A percentile compares a stretch with the other conserved stretches of the same genome.
These are phyloP conservation scores for Suillus alpinus DNA, from an alignment of 768 basidiomycete species.

Conservation along the genomic window DNA sequence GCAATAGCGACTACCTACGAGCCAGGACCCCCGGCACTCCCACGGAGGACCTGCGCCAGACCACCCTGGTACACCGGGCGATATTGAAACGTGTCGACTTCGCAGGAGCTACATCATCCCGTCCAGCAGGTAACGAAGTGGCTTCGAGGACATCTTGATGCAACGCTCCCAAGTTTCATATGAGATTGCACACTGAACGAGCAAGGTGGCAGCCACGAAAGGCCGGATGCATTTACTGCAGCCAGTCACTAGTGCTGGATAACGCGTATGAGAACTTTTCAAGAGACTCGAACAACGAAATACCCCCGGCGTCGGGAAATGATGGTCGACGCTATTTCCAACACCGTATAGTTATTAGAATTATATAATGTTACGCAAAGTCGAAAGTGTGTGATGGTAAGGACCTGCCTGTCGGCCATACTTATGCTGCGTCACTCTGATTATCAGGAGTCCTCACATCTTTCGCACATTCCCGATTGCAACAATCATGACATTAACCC, in stretches of 20 bases:
- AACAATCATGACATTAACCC: too few species aligned
- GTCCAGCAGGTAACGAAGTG: background rate
- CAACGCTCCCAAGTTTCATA: background rate
- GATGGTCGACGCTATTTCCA: background rate
- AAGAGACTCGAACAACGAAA: background rate
- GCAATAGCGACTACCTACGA: too few species aligned
- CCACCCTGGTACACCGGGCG: too few species aligned
- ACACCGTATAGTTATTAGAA: background rate
- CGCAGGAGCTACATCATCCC: background rate
- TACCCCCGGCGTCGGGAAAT: background rate
- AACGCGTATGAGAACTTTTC: background rate
- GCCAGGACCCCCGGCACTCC: too few species aligned
- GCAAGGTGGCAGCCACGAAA: background rate
- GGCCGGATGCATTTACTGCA: background rate
- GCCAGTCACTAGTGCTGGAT: background rate
- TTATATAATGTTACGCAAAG: too few species aligned
- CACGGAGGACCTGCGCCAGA: too few species aligned
- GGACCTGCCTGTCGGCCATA: too few species aligned
- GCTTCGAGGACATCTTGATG: background rate
- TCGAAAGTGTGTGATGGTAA: background rate
- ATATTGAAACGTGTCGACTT: background rate
- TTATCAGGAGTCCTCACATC: too few species aligned
- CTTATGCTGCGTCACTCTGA: too few species aligned
- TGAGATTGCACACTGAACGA: background rate
- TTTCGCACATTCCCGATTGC: too few species aligned